Evolutionary conservation across 2,329 filamentous ascomycete genomes (phyloP), one percentile per base, ranked within the genome.

Genomic region (Fusarium coicis): DNA sequence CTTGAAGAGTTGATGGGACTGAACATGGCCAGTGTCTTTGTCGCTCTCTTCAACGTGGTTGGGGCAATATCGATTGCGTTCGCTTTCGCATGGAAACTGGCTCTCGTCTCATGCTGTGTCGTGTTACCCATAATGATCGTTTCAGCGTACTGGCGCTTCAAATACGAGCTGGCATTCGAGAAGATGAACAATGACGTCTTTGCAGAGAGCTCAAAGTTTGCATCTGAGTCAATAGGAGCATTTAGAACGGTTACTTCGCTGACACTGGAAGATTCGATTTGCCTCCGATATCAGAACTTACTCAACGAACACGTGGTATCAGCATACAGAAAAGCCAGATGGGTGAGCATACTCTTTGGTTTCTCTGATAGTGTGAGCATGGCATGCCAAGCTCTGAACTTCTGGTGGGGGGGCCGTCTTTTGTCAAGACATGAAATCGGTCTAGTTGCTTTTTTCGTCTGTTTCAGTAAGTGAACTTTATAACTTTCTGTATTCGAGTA

Each of bases 41-140:
- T 91, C 26, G 89, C 91, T 14, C 77, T 92, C 28, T 91, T 93
- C 78, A 92, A 89, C 54, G 81, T 95, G 7, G 75, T 89, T 14
- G 93, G 92, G 0, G 89, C 88, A 12, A 81, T 93, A 19, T 83
- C 87, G 47, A 92, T 95, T 57, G 87, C 91, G 2, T 94, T 93
- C 75, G 84, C 87, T 8, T 94, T 92, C 78, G 91, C 92, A 4
- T 95, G 93, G 93, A 95, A 94, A 79, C 85, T 96, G 14, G 89
- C 91, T 0, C 82, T 94, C 0, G 90, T 95, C 1, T 87, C 89
- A 0, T 83, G 90, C 14, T 92, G 90, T 74, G 89, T 92, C 14
- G 87, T 88, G 10, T 80, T 88, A 60, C 88, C 88, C 1, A 77
- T 90, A 28, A 83, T 85, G 49, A 72, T 89, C 7, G 61, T 79